Percentiles rank a stretch among this genome's conserved stretches.
These are phyloP conservation scores for Cucumis hystrix DNA, from an alignment of 306 rosid genomes.

Conservation along the genomic window DNA sequence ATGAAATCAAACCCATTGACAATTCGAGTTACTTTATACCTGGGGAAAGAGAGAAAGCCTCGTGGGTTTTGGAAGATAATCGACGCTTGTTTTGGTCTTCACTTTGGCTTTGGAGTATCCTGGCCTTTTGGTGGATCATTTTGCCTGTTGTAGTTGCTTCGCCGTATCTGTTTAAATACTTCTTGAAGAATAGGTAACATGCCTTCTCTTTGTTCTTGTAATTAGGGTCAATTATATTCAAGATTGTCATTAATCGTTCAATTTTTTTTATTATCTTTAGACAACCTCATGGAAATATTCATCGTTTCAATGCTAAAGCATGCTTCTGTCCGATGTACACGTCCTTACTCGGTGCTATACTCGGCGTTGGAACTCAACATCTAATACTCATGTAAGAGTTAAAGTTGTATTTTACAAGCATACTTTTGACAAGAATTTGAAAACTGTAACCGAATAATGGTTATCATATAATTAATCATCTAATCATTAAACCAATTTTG, in stretches of 20 bases:
- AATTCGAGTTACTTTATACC: background rate
- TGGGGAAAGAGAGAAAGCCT: background rate
- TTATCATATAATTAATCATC: background rate
- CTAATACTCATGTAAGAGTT: constrained; percentile 4
- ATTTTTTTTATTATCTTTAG: background rate
- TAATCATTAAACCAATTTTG: background rate
- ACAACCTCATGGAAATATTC: background rate
- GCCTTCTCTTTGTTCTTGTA: background rate
- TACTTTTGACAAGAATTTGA: background rate
- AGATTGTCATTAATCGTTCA: background rate
- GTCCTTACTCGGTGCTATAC: constrained; percentile 10
- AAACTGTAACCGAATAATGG: too few relatives aligned
- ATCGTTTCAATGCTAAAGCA: background rate
- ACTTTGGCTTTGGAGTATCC: background rate
- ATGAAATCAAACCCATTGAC: background rate
- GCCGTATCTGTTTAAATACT: background rate
- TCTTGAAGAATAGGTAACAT: background rate
- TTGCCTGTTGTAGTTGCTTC: background rate
- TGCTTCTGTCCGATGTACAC: constrained; percentile 5
- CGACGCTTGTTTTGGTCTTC: background rate
- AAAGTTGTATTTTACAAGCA: background rate
- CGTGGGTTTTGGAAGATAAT: background rate
- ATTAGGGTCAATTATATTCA: background rate
- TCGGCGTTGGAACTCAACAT: constrained; percentile 13
- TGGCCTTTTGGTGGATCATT: background rate